phyloP scores from a whole-genome alignment of 352 stramenopile species.

The Bremia lactucae region DNA sequence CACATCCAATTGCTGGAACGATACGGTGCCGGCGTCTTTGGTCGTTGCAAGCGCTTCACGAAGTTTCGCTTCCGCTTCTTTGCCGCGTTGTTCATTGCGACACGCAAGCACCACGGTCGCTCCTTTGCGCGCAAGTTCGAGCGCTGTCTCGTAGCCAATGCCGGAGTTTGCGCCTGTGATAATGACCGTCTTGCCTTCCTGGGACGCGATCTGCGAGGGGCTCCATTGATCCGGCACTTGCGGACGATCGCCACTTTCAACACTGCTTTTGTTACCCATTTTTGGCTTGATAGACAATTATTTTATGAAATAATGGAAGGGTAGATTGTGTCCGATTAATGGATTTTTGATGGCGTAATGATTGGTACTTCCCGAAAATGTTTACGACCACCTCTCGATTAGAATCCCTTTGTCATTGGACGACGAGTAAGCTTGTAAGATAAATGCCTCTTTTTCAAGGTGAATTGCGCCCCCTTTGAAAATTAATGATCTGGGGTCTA shows the following conservation, averaged over 20 bases:
- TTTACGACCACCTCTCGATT: too few relatives aligned
- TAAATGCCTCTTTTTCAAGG: too few relatives aligned
- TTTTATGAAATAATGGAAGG: too few relatives aligned
- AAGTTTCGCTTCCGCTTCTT: conserved; percentile 9
- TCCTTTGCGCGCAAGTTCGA: conserved; percentile 21
- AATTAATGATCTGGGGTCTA: too few relatives aligned
- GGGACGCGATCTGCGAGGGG: conserved; percentile 16
- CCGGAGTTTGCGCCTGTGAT: conserved; percentile 33
- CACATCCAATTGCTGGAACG: conserved; percentile 40
- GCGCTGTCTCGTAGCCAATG: conserved; percentile 29
- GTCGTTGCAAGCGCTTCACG: background rate
- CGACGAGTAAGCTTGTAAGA: too few relatives aligned
- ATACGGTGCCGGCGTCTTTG: conserved; percentile 8
- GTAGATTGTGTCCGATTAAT: too few relatives aligned
- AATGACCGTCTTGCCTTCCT: conserved; percentile 17
- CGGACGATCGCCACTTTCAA: background rate
- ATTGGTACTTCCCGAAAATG: too few relatives aligned
- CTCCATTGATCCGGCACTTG: conserved; percentile 14
- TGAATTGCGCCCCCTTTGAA: too few relatives aligned
- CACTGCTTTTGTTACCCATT: background rate
- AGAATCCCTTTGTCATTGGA: too few relatives aligned
- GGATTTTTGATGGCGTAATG: too few relatives aligned
- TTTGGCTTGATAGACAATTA: too few relatives aligned
- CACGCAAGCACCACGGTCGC: conserved; percentile 33
- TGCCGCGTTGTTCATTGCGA: conserved; percentile 12